Evolutionary conservation across 1,284 basidiomycete genomes (phyloP).

Genomic region (Lignosus rhinocerotis): DNA sequence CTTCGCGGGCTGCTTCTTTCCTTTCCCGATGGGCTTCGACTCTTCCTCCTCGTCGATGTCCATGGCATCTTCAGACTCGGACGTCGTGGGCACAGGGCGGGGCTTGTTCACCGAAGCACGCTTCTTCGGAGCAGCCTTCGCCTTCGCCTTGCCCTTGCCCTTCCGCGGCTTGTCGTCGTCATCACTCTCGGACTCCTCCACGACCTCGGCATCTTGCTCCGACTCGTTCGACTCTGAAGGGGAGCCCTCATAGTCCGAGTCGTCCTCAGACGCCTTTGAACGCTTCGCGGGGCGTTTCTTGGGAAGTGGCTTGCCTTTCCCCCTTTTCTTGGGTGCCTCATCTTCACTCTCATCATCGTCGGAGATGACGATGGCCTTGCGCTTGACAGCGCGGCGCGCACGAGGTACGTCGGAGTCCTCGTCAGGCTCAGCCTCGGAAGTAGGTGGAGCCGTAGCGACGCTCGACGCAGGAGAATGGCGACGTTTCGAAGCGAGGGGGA

Average conservation of each 20-base stretch:
- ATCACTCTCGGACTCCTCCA: conserved; percentile 35
- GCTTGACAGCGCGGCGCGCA: conserved; percentile 34
- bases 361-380: conserved; percentile 43
- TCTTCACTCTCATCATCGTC: conserved; percentile 40
- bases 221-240: conserved; percentile 25
- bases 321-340: conserved; percentile 21
- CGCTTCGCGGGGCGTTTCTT: conserved; percentile 29
- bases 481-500: conserved; percentile 31
- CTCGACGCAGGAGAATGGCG: conserved; percentile 14
- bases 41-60: conserved; percentile 50
- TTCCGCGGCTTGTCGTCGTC: conserved; percentile 37
- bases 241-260: conserved; percentile 44
- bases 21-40: conserved; percentile 28
- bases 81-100: conserved; percentile 25
- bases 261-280: conserved; percentile 35
- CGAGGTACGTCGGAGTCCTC: conserved; percentile 36
- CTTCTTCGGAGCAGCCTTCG: conserved; percentile 21
- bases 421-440: conserved; percentile 36
- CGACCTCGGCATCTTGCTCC: conserved; percentile 26
- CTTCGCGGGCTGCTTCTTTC: conserved; percentile 35
- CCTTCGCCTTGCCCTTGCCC: conserved; percentile 23
- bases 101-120: conserved; percentile 17
- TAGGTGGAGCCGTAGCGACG: conserved; percentile 24
- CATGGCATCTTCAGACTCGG: conserved; percentile 46
- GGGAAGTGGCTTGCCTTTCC: conserved; percentile 17